A percentile compares a stretch with the other conserved stretches of the same genome.
These are phyloP conservation scores for Torrubiella hemipterigena DNA, from an alignment of 2,329 filamentous ascomycete species.

Conservation along the genomic window DNA sequence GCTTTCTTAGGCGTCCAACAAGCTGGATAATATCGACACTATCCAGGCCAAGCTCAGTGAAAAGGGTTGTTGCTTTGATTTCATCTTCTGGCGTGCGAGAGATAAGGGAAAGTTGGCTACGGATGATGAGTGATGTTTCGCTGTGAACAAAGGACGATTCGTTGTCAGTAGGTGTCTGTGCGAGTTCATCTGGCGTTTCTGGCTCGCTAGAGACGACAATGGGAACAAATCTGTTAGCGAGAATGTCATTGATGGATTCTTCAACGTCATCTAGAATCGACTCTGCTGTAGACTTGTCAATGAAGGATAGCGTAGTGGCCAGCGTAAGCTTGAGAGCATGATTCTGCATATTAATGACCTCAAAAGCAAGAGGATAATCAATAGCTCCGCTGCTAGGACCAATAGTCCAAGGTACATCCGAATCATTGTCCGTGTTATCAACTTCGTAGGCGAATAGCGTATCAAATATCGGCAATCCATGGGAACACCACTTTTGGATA, in stretches of 20 bases:
- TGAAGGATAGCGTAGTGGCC: conserved; percentile 38
- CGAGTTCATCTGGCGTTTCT: neutral
- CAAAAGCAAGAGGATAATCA: conserved; percentile 70
- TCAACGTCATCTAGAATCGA: conserved; percentile 26
- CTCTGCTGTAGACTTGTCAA: conserved; percentile 16
- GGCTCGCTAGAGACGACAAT: too few relatives aligned
- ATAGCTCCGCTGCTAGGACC: conserved; percentile 34
- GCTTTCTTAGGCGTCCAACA: conserved; percentile 55
- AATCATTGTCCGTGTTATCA: conserved; percentile 18
- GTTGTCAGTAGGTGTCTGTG: neutral
- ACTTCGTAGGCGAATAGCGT: conserved; percentile 73
- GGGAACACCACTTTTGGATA: conserved; percentile 66
- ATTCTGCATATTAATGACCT: conserved; percentile 44
- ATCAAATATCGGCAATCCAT: conserved; percentile 57
- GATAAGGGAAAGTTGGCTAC: conserved; percentile 50
- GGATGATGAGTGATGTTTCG: conserved; percentile 36
- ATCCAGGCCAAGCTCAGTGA: conserved; percentile 78
- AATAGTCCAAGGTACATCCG: conserved; percentile 39
- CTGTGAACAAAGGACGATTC: conserved; percentile 45
- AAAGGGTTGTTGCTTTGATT: conserved; percentile 47
- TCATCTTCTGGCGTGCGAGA: conserved; percentile 37
- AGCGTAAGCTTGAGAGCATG: conserved; percentile 43
- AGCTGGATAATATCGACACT: conserved; percentile 88
- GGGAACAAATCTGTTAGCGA: too few relatives aligned
- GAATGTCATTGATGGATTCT: neutral